Evolutionary conservation across 2,329 filamentous ascomycete genomes (phyloP).

Genomic region (Sarocladium brachiariae): DNA sequence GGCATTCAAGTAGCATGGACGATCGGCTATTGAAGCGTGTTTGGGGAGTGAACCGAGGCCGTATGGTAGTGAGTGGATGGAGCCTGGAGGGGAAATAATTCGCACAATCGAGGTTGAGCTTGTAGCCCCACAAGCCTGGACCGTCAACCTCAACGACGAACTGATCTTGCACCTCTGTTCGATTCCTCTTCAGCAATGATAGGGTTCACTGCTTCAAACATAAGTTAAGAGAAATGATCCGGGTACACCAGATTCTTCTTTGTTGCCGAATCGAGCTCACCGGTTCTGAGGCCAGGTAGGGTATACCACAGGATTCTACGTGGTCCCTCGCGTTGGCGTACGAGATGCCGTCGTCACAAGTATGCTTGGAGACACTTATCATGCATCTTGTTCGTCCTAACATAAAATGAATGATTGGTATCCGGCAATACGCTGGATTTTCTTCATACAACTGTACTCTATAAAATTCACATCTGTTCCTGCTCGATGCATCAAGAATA

Average conservation of each 20-base stretch:
- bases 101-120: background rate
- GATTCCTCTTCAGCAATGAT: too few species aligned
- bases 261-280: too few species aligned
- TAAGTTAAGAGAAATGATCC: too few species aligned
- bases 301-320: too few species aligned
- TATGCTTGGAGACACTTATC: too few species aligned
- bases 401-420: background rate
- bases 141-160: too few species aligned
- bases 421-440: background rate
- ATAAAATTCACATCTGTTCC: background rate
- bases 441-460: background rate
- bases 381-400: background rate
- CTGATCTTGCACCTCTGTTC: too few species aligned
- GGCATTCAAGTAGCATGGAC: background rate
- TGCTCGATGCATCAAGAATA: constrained; percentile 1
- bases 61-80: background rate
- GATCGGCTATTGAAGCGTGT: background rate
- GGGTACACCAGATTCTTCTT: too few species aligned
- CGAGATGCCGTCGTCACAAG: too few species aligned
- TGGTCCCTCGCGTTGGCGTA: too few species aligned
- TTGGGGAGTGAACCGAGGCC: constrained; percentile 5
- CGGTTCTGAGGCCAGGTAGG: too few species aligned
- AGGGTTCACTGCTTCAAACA: too few species aligned
- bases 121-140: background rate
- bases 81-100: constrained; percentile 2